Percentiles rank a stretch among this genome's conserved stretches.
These are phyloP conservation scores for Fraxinus ornus DNA, from an alignment of 305 asterid genomes.

Conservation along the genomic window DNA sequence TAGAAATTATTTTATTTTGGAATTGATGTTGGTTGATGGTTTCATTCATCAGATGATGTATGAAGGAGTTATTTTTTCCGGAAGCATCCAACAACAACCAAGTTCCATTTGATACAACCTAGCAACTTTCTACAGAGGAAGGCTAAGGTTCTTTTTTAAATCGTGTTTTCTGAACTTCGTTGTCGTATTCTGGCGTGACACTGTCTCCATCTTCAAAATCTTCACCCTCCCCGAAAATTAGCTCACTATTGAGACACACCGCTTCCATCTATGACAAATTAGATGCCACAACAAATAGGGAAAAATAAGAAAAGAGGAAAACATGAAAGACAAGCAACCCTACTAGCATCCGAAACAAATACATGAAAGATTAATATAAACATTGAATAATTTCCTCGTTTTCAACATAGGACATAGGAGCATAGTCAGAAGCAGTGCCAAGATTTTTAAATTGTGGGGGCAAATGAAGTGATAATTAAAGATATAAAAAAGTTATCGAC, in stretches of 20 bases:
- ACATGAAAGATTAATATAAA: background rate
- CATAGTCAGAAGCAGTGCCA: background rate
- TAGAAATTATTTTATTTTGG: too few relatives aligned
- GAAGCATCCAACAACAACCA: too few relatives aligned
- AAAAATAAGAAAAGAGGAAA: background rate
- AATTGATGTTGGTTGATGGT: too few relatives aligned
- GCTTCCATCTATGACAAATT: constrained; percentile 47
- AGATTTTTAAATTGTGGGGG: background rate
- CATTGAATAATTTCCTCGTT: background rate
- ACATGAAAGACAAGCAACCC: background rate
- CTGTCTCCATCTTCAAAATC: constrained; percentile 46
- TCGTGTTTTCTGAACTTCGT: constrained; percentile 26
- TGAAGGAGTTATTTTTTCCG: too few relatives aligned
- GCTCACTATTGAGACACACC: constrained; percentile 50
- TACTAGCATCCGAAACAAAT: background rate
- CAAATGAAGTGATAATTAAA: background rate
- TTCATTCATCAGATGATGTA: too few relatives aligned
- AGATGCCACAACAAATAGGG: background rate
- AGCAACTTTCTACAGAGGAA: constrained; percentile 31
- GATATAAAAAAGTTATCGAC: background rate
- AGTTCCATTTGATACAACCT: too few relatives aligned
- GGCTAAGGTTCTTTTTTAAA: constrained; percentile 26
- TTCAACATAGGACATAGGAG: background rate
- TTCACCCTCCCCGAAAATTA: constrained; percentile 43
- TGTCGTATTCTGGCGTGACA: constrained; percentile 27